phyloP scores from a whole-genome alignment of 257 asterid species.

The Fraxinus pennsylvanica region DNA sequence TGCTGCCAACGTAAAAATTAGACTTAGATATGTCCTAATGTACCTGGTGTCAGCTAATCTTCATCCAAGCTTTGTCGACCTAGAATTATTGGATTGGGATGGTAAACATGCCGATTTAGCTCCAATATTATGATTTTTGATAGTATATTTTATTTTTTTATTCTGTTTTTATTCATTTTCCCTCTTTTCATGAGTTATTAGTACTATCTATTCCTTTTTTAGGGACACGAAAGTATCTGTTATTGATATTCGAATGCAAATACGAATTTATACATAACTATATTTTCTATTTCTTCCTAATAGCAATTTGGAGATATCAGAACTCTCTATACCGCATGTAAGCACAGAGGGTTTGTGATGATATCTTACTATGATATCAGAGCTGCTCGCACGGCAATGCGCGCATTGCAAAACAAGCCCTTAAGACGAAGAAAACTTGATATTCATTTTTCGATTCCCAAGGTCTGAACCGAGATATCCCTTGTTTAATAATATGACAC shows the following conservation, averaged over 20 bases:
- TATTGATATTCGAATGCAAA: neutral
- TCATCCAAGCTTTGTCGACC: neutral
- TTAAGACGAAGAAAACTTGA: slow-evolving; percentile 74
- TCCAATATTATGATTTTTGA: slow-evolving; percentile 10
- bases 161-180: neutral
- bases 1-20: slow-evolving; percentile 5
- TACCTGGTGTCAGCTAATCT: neutral
- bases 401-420: slow-evolving; percentile 67
- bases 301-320: slow-evolving; percentile 98
- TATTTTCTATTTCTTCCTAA: slow-evolving; percentile 7
- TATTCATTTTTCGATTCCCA: slow-evolving; percentile 83
- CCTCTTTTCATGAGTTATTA: neutral
- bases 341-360: slow-evolving; percentile 99
- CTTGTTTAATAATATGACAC: neutral
- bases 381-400: slow-evolving; percentile 96
- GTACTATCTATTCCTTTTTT: neutral
- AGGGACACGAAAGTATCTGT: neutral
- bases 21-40: neutral
- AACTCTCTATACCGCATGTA: slow-evolving; percentile 91
- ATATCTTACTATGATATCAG: slow-evolving; percentile 98
- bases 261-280: slow-evolving; percentile 14
- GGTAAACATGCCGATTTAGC: slow-evolving; percentile 6
- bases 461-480: slow-evolving; percentile 37
- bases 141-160: neutral
- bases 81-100: neutral